phyloP scores from a whole-genome alignment of 73 alveolate species.

The Paramecium caudatum region DNA sequence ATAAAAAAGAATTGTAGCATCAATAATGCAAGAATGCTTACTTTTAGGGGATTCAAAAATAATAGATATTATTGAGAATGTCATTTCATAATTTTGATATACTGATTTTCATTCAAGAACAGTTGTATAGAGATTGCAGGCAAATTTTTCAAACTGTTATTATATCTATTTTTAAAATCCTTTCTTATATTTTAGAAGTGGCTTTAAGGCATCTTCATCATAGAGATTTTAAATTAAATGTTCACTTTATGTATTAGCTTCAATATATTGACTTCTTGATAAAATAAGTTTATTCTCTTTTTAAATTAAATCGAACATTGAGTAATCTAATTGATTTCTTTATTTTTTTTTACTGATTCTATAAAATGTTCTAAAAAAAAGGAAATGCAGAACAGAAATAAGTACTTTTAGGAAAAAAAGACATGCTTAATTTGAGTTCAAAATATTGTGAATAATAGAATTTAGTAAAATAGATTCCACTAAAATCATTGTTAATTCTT shows the following conservation, averaged over 20 bases:
- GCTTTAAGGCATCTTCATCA: not conserved
- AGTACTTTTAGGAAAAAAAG: not conserved
- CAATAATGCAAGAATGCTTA: slow-evolving; percentile 11
- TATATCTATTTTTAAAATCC: not conserved
- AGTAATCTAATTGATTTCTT: not conserved
- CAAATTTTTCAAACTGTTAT: slow-evolving; percentile 5
- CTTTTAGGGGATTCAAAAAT: not conserved
- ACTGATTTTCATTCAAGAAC: not conserved
- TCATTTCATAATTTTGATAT: slow-evolving; percentile 3
- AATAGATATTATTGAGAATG: not conserved
- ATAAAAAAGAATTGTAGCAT: slow-evolving; percentile 29
- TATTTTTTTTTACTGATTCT: not conserved
- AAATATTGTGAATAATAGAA: not conserved
- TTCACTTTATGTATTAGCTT: not conserved
- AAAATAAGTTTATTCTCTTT: not conserved
- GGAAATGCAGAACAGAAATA: not conserved
- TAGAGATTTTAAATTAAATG: not conserved
- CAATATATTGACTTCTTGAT: too few species aligned
- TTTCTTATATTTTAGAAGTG: slow-evolving; percentile 7
- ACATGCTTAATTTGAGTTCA: not conserved
- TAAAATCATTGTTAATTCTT: slow-evolving; percentile 22
- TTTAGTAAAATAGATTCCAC: slow-evolving; percentile 12
- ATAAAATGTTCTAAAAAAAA: not conserved
- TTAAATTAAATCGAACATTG: not conserved
- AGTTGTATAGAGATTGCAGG: not conserved